Evolutionary conservation across 2,329 filamentous ascomycete genomes (phyloP).

Genomic region (Xylaria sp.): DNA sequence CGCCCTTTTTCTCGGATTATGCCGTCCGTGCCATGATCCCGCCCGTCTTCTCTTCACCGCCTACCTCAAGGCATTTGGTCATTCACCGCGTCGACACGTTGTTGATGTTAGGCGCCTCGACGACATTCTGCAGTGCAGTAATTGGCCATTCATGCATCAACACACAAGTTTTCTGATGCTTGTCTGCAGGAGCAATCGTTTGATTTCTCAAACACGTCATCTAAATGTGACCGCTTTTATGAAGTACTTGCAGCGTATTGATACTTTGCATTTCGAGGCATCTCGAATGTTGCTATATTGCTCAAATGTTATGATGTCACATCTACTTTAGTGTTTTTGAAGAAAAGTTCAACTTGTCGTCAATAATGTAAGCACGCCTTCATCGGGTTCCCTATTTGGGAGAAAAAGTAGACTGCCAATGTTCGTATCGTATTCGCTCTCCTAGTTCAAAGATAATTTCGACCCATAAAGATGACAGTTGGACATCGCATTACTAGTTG

Average conservation of each 20-base stretch:
- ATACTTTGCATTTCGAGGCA: background rate
- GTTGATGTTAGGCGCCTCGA: background rate
- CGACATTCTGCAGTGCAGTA: constrained; percentile 1
- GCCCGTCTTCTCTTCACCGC: constrained; percentile 4
- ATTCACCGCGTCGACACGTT: constrained; percentile 6
- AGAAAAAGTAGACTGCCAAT: background rate
- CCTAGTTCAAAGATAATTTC: background rate
- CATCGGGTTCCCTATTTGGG: background rate
- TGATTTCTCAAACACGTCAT: constrained; percentile 8
- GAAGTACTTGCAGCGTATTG: background rate
- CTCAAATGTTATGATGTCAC: background rate
- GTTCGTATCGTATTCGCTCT: background rate
- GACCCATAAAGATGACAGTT: background rate
- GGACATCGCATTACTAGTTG: background rate
- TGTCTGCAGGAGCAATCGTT: background rate
- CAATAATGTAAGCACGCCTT: background rate
- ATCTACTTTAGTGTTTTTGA: too few species aligned
- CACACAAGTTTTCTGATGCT: background rate
- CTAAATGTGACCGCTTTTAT: background rate
- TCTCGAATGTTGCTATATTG: background rate
- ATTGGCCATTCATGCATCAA: constrained; percentile 12
- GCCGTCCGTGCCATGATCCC: background rate
- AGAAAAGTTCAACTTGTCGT: background rate
- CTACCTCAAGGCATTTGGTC: constrained; percentile 7
- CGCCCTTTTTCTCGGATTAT: background rate